A percentile compares a stretch with the other conserved stretches of the same genome.
Evolutionary conservation across 1,139 yeast genomes (phyloP).

Genomic region (Blastobotrys malaysiensis): DNA sequence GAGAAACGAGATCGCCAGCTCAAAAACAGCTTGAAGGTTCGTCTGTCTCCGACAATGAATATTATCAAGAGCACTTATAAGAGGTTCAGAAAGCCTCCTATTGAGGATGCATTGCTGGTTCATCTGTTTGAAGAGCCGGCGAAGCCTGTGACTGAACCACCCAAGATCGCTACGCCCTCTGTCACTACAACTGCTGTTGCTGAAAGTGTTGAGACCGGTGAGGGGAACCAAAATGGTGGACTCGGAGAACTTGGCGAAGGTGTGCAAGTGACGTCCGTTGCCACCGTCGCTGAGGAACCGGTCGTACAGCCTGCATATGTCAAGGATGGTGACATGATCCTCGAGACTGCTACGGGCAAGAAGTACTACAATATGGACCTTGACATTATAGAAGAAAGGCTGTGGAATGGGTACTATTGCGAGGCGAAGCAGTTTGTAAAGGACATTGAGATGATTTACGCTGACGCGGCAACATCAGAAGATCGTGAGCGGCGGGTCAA

Average conservation of each 20-base stretch:
- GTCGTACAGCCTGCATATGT: conserved; percentile 43
- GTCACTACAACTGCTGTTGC: not conserved
- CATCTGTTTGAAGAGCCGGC: conserved; percentile 59
- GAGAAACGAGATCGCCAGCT: conserved; percentile 73
- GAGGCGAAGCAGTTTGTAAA: conserved; percentile 86
- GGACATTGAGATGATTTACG: conserved; percentile 78
- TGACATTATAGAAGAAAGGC: conserved; percentile 86
- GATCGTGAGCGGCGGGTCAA: conserved; percentile 83
- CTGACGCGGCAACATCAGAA: conserved; percentile 66
- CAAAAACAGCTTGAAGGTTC: conserved; percentile 78
- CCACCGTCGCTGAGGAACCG: conserved; percentile 5
- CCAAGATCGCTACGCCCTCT: conserved; percentile 7
- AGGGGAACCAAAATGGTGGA: conserved; percentile 10
- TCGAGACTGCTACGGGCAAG: conserved; percentile 69
- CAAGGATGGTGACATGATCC: conserved; percentile 64
- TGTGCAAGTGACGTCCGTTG: not conserved
- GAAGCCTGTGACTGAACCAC: conserved; percentile 4
- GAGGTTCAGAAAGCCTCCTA: conserved; percentile 81
- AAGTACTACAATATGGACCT: conserved; percentile 82
- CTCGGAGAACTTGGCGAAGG: not conserved
- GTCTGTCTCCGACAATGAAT: conserved; percentile 84
- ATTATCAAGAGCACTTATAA: conserved; percentile 80
- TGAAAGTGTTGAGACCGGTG: conserved; percentile 11
- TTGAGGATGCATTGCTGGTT: conserved; percentile 66
- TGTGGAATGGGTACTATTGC: conserved; percentile 94